phyloP scores from a whole-genome alignment of 2,329 filamentous ascomycete species.

The Claviceps pusilla region DNA sequence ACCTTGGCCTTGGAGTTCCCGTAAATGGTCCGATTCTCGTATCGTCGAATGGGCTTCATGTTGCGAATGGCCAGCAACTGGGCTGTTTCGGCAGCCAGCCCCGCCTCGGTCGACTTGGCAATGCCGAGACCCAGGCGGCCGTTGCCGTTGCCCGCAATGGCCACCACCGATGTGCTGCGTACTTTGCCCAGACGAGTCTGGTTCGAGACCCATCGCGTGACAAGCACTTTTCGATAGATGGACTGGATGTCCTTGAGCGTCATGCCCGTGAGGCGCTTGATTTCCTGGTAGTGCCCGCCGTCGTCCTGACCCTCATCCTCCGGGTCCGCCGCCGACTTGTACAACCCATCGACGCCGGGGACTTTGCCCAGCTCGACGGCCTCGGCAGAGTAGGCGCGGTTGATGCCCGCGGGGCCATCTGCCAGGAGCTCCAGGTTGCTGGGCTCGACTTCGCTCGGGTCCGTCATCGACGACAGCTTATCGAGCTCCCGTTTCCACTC shows the following conservation, averaged over 20 bases:
- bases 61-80: conserved; percentile 72
- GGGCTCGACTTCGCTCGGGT: conserved; percentile 18
- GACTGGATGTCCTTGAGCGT: conserved; percentile 33
- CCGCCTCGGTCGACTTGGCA: conserved; percentile 66
- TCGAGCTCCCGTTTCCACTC: conserved; percentile 25
- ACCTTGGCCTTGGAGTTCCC: conserved; percentile 74
- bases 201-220: conserved; percentile 63
- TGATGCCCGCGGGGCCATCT: conserved; percentile 21
- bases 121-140: conserved; percentile 80
- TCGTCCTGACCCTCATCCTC: conserved; percentile 37
- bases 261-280: conserved; percentile 42
- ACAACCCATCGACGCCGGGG: conserved; percentile 35
- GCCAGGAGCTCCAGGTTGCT: conserved; percentile 22
- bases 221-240: conserved; percentile 57
- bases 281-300: conserved; percentile 32
- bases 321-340: conserved; percentile 32
- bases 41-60: conserved; percentile 82
- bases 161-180: conserved; percentile 56
- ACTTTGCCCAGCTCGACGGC: conserved; percentile 37
- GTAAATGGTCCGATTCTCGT: conserved; percentile 84
- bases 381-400: conserved; percentile 25
- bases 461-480: conserved; percentile 16
- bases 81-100: conserved; percentile 56
- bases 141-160: conserved; percentile 73
- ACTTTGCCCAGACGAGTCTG: conserved; percentile 96